A percentile compares a stretch with the other conserved stretches of the same genome.
Evolutionary conservation across 2,329 filamentous ascomycete genomes (phyloP).

Genomic region (Boeremia exigua): DNA sequence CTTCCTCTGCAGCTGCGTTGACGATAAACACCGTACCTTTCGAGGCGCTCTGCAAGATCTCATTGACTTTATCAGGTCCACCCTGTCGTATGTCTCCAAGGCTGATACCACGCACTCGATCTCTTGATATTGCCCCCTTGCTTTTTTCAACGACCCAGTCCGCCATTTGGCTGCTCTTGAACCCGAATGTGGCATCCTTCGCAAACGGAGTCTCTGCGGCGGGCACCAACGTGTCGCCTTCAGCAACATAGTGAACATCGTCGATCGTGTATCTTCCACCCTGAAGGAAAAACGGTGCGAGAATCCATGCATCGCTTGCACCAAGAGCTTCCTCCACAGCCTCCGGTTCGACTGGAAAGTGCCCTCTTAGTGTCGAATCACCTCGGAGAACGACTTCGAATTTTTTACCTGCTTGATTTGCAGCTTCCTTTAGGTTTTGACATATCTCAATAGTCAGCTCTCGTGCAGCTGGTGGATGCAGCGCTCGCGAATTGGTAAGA

Average conservation of each 20-base stretch:
- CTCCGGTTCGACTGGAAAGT: conserved; percentile 63
- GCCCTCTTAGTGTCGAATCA: conserved; percentile 64
- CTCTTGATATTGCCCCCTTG: conserved; percentile 48
- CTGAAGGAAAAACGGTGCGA: conserved; percentile 66
- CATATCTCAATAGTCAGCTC: conserved; percentile 60
- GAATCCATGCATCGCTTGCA: conserved; percentile 58
- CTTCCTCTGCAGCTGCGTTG: conserved; percentile 61
- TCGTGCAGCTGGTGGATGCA: conserved; percentile 57
- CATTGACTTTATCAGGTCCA: conserved; percentile 51
- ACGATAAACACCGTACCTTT: conserved; percentile 56
- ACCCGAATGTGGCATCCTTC: conserved; percentile 64
- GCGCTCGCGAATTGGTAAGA: conserved; percentile 64
- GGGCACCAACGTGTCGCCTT: conserved; percentile 57
- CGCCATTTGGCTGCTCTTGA: conserved; percentile 59
- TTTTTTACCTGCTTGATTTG: conserved; percentile 43
- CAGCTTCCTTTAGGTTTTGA: conserved; percentile 55
- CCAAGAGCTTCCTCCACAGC: conserved; percentile 59
- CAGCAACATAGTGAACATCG: conserved; percentile 65
- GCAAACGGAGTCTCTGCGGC: conserved; percentile 63
- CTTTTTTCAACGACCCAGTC: conserved; percentile 64
- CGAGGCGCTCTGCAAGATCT: conserved; percentile 48
- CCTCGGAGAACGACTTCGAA: conserved; percentile 65
- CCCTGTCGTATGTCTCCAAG: conserved; percentile 58
- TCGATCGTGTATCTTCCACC: conserved; percentile 64
- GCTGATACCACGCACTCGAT: conserved; percentile 53